Evolutionary conservation across 805 yeast genomes (phyloP), one percentile per base, ranked within the genome.

Genomic region (Teunomyces panamensis): DNA sequence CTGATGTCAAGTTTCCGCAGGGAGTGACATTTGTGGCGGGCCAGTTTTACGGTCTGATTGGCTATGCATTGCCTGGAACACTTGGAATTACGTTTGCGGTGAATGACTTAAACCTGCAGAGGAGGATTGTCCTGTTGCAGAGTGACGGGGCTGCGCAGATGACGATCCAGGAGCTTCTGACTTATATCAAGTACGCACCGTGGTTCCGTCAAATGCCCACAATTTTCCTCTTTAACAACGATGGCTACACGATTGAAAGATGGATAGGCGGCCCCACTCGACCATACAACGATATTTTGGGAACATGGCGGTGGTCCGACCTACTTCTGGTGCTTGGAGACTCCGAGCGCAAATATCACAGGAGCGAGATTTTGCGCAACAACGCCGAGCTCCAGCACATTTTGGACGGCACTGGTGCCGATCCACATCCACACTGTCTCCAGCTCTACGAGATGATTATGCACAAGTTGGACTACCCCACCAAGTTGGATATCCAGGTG

Each of bases 131-230:
- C 16, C 71, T 90, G 20, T 68, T 89, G 13, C 90, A 87, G 71
- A 97, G 97, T 47, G 97, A 91, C 64, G 97, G 97, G 1, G 84
- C 96, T 2, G 92, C 96, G 2, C 96, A 89, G 71, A 87, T 91
- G 96, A 89, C 97, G 4, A 74, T 86, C 47, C 96, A 91, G 73
- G 97, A 91, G 61, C 65, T 84, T 43, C 80, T 89, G 0, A 75
- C 88, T 2, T 80, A 79, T 59, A 64, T 86, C 34, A 78, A 88
- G 51, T 71, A 78, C 51, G 71, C 74, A 14, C 33, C 27, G 4
- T 16, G 30, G 24, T 33, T 48, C 14, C 34, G 16, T 10, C 73
- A 85, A 36, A 79, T 78, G 32, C 89, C 96, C 17, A 79, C 85
- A 36, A 76, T 91, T 26, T 78, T 90, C 56, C 66, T 91, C 45